phyloP scores from a whole-genome alignment of 192 early-diverging fungal genomes.

The Umbelopsis vinacea region DNA sequence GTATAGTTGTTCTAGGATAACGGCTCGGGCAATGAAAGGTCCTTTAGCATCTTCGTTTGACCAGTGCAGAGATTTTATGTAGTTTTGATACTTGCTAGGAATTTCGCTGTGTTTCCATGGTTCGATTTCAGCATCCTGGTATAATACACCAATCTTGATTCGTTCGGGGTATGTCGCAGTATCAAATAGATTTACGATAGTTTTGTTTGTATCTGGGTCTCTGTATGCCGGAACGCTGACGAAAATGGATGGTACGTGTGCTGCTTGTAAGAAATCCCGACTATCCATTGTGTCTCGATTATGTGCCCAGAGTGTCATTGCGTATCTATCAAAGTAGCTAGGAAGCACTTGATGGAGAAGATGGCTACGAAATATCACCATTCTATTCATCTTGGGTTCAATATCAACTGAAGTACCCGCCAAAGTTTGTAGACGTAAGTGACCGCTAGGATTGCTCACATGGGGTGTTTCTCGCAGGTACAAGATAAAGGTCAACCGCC shows the following conservation, averaged over 20 bases:
- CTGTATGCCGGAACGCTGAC: background rate
- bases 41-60: no score
- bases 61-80: background rate
- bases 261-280: background rate
- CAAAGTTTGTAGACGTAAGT: background rate
- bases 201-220: conserved; percentile 2
- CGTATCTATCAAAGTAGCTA: background rate
- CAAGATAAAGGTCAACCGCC: background rate
- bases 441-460: background rate
- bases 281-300: background rate
- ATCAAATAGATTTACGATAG: background rate
- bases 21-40: background rate
- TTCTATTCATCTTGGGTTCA: conserved; percentile 2
- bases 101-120: background rate
- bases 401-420: background rate
- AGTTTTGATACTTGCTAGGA: background rate
- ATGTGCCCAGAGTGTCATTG: background rate
- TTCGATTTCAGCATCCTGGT: background rate
- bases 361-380: background rate
- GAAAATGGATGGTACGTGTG: background rate
- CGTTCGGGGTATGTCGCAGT: background rate
- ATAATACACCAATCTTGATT: background rate
- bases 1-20: background rate
- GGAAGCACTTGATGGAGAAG: background rate
- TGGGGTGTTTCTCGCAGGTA: background rate